A percentile compares a stretch with the other conserved stretches of the same genome.
phyloP scores from a whole-genome alignment of 1,284 basidiomycete species.

The Wallemia hederae region DNA sequence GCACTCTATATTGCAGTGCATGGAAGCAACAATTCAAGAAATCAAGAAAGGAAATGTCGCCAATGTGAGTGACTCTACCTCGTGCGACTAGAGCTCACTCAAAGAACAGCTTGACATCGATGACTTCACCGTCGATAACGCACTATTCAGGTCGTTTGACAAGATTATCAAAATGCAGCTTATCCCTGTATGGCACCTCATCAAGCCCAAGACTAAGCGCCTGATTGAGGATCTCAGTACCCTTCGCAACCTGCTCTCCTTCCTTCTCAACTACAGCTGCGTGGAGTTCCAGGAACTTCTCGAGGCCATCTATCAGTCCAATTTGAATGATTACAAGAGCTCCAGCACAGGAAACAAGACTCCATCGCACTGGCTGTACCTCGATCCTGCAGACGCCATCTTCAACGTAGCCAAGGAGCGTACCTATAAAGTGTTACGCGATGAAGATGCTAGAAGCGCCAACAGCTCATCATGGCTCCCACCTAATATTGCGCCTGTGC shows the following conservation, averaged over 20 bases:
- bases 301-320: slow-evolving; percentile 53
- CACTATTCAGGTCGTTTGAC: slow-evolving; percentile 84
- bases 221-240: slow-evolving; percentile 67
- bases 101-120: slow-evolving; percentile 55
- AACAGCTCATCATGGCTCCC: slow-evolving; percentile 32
- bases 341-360: slow-evolving; percentile 19
- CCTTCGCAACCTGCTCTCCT: slow-evolving; percentile 55
- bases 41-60: not conserved
- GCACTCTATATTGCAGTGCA: slow-evolving; percentile 72
- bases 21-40: slow-evolving; percentile 68
- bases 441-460: slow-evolving; percentile 8
- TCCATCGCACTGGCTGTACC: slow-evolving; percentile 58
- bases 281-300: slow-evolving; percentile 75
- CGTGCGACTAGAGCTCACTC: not conserved
- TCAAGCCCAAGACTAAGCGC: slow-evolving; percentile 68
- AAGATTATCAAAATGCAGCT: slow-evolving; percentile 61
- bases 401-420: slow-evolving; percentile 53
- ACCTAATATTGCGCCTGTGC: slow-evolving; percentile 45
- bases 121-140: slow-evolving; percentile 71
- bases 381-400: slow-evolving; percentile 63
- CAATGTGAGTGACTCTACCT: not conserved
- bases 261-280: slow-evolving; percentile 67
- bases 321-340: slow-evolving; percentile 6
- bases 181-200: slow-evolving; percentile 86
- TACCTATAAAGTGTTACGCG: slow-evolving; percentile 26